Evolutionary conservation across 1,284 basidiomycete species (phyloP).

Genomic region (Ceratobasidium sp.): DNA sequence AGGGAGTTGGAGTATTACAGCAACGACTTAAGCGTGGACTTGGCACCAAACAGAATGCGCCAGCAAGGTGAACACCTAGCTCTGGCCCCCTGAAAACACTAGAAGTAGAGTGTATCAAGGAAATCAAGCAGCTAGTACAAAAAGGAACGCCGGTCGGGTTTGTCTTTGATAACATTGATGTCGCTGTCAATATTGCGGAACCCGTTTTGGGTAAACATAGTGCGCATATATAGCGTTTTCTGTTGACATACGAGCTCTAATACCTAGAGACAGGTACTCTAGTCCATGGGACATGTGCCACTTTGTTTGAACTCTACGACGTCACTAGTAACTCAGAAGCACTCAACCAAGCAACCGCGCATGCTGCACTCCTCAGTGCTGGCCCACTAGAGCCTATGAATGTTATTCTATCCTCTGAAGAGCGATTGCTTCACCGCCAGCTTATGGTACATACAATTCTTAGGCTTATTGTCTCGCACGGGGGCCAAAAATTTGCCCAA

Average conservation of each 20-base stretch:
- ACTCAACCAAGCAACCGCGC: background rate
- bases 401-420: conserved; percentile 52
- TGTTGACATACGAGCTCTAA: background rate
- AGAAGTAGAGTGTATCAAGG: too few relatives aligned
- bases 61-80: too few relatives aligned
- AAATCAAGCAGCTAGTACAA: too few relatives aligned
- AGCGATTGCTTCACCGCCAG: conserved; percentile 49
- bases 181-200: background rate
- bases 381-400: conserved; percentile 48
- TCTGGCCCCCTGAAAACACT: too few relatives aligned
- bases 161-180: conserved; percentile 17
- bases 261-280: background rate
- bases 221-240: background rate
- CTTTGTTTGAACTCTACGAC: conserved; percentile 4
- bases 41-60: too few relatives aligned
- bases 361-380: background rate
- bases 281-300: conserved; percentile 8
- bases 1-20: too few relatives aligned
- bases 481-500: background rate
- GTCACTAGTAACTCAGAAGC: background rate
- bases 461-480: conserved; percentile 36
- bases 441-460: conserved; percentile 56
- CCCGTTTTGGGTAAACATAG: background rate
- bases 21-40: too few relatives aligned
- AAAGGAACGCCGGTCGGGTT: background rate